Base-by-base conservation (phyloP, 2,329 filamentous ascomycete genomes). In the Fusarium kyushuense region DNA sequence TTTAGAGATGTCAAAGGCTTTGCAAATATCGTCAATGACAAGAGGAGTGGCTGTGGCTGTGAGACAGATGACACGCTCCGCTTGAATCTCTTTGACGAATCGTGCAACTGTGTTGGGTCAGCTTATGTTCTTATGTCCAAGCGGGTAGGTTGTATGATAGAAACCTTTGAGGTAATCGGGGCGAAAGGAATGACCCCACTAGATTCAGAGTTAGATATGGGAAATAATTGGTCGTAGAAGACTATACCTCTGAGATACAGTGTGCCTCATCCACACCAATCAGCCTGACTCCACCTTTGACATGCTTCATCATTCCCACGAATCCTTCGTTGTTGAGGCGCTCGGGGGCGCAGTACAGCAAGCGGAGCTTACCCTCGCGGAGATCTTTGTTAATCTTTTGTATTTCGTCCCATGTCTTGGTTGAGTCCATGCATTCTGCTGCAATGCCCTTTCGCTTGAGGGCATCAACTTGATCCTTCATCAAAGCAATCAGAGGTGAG, bases 391-490 rank as follows among this genome's bases (percentile, higher is more conserved):
- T 79, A 49, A 80, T 80, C 1, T 73, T 53, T 43, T 79, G 78
- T 12, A 84, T 73, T 52, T 84, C 79, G 6, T 86, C 80, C 54
- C 80, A 81, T 0, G 81, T 81, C 67, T 87, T 88, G 6, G 82
- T 85, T 1, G 86, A 89, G 70, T 89, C 85, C 13, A 88, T 76
- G 9, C 82, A 83, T 4, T 85, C 86, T 11, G 86, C 87, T 12
- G 81, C 70, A 12, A 89, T 82, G 1, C 83, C 83, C 29, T 81
- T 80, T 12, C 78, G 78, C 46, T 80, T 77, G 21, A 89, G 77
- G 2, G 83, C 82, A 65, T 89, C 86, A 1, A 87, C 85, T 66
- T 89, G 87, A 63, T 89, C 86, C 70, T 88, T 88, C 86, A 88
- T 88, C 54, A 88, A 71, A 3, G 85, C 85, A 52, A 88, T 85